Percentiles rank a stretch among this genome's conserved stretches.
phyloP scores from a whole-genome alignment of 2,329 filamentous ascomycete genomes.

The Hypomyces rosellus region DNA sequence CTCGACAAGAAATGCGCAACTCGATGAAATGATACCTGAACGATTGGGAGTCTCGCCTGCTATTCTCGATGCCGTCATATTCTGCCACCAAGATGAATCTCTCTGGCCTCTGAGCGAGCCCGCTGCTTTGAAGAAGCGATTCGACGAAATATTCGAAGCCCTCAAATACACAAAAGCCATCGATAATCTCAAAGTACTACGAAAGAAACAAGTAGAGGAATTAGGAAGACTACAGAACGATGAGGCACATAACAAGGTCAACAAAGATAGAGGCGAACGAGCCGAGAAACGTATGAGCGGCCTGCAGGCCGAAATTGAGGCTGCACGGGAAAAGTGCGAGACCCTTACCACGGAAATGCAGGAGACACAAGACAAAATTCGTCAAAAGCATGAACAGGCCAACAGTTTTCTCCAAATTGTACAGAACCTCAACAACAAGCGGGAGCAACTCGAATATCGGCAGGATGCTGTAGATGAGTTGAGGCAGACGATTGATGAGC shows the following conservation, averaged over 20 bases:
- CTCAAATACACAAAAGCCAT: constrained; percentile 96
- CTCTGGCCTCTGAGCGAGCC: constrained; percentile 95
- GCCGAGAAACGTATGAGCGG: constrained; percentile 58
- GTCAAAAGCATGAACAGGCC: constrained; percentile 64
- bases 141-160: constrained; percentile 97
- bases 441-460: constrained; percentile 64
- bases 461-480: constrained; percentile 66
- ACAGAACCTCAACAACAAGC: constrained; percentile 68
- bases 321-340: constrained; percentile 51
- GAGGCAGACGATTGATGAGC: constrained; percentile 65
- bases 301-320: constrained; percentile 61
- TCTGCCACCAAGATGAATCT: constrained; percentile 97
- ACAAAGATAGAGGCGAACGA: constrained; percentile 78
- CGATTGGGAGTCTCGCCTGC: constrained; percentile 85
- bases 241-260: constrained; percentile 70
- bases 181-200: constrained; percentile 81
- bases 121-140: constrained; percentile 77
- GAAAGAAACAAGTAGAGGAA: constrained; percentile 75
- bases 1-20: constrained; percentile 72
- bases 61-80: constrained; percentile 90
- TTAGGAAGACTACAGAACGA: constrained; percentile 66
- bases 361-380: constrained; percentile 50
- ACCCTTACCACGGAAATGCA: constrained; percentile 55
- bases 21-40: constrained; percentile 78
- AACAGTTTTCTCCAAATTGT: constrained; percentile 70